These are phyloP conservation scores for Cajanus cajan DNA, from an alignment of 306 rosid species.

Conservation along the genomic window DNA sequence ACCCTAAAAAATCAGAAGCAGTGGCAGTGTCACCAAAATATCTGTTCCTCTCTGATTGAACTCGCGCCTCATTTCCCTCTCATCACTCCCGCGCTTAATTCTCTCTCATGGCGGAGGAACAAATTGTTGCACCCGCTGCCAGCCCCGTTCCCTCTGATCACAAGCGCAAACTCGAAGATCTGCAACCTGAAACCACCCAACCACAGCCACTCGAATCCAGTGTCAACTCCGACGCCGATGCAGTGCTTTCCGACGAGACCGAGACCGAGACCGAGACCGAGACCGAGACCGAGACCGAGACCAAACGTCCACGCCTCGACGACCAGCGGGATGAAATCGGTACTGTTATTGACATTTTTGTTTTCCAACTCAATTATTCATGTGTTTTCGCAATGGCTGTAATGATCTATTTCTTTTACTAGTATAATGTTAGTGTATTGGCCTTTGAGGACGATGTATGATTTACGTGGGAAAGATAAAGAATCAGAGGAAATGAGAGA, in stretches of 20 bases:
- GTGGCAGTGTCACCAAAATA: constrained; percentile 9
- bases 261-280: too few species aligned
- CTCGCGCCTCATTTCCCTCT: not conserved
- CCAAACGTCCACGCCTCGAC: constrained; percentile 74
- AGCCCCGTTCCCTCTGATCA: constrained; percentile 63
- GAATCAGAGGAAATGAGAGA: not conserved
- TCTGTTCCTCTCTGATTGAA: constrained; percentile 21
- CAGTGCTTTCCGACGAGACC: constrained; percentile 35
- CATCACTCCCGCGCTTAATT: not conserved
- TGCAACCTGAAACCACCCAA: constrained; percentile 45
- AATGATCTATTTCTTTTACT: not conserved
- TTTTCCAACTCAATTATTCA: not conserved
- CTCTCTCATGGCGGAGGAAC: constrained; percentile 76
- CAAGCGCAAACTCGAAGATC: constrained; percentile 89
- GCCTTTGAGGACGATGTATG: not conserved
- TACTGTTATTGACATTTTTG: constrained; percentile 12
- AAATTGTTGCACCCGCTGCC: constrained; percentile 40
- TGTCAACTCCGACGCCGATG: constrained; percentile 32
- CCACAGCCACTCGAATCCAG: constrained; percentile 40
- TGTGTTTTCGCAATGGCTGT: not conserved
- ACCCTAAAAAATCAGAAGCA: constrained; percentile 35
- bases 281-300: constrained; percentile 55
- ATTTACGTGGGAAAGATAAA: not conserved
- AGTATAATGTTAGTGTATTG: not conserved
- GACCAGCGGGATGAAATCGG: constrained; percentile 52